Base-by-base conservation (phyloP, 148 eudicot species). In the Cornus kousa region DNA sequence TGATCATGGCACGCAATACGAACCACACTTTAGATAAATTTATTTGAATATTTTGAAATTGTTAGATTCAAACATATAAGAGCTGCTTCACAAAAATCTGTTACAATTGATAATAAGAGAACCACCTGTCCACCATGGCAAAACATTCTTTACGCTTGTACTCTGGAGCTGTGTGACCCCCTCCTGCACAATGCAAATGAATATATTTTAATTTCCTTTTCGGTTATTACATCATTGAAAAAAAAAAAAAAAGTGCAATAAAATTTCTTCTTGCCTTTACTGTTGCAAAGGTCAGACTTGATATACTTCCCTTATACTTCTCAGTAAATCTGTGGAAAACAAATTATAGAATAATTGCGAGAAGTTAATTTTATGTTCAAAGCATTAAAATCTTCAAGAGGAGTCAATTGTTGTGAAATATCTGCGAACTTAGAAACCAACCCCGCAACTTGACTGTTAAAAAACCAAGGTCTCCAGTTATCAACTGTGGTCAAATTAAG, bases 141-240 rank as follows among this genome's bases (percentile, higher is more conserved):
- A 82, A 37, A 59, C 82, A 75, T 72, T 87, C 81, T 37, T 40
- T 53, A 13, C 81, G 87, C 79, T 85, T 87, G 64, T 85, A 85
- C 74, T 82, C 84, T 7, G 90, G 84, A 39, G 81, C 84, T 8
- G 86, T 83, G 64, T 87, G 90, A 22, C 90, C 90, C 55, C 73
- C 90, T 70, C 90, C 86, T 85, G 73, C 39, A 83, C 12, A 32
- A 37, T 7, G 20, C 70, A 48, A 75, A 64, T 39, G 16, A 33
- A 32, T 57, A 57, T 57, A 57, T 13, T 6, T 9, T 43, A 43
- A 43, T 43, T 43, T 43, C 19, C 62, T 57, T 13, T 57, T 2
- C 14, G 62, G 19, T 57, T 57, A 4, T 57, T 57, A 57, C 17
- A 13, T 57, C 62, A 3, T 57, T 16, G 62, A 19, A 5, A 57